These are phyloP conservation scores for Cladosporium sp. DNA, from an alignment of 2,329 filamentous ascomycete species.

Conservation along the genomic window DNA sequence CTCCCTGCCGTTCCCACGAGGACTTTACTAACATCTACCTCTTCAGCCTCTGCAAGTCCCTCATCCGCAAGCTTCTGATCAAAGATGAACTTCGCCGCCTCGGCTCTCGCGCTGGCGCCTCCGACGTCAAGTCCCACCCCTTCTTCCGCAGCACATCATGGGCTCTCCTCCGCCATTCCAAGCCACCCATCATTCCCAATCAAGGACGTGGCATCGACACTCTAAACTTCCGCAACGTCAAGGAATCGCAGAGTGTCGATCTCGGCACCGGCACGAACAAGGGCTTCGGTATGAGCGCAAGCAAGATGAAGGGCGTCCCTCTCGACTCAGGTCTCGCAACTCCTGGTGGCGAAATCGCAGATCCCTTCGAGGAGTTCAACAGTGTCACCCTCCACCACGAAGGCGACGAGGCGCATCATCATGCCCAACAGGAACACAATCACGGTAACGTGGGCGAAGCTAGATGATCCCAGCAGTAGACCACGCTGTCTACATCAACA, in stretches of 20 bases:
- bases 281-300: slow-evolving; percentile 29
- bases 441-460: slow-evolving; percentile 2
- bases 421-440: not conserved
- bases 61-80: slow-evolving; percentile 94
- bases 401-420: slow-evolving; percentile 56
- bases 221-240: slow-evolving; percentile 95
- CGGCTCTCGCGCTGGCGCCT: slow-evolving; percentile 89
- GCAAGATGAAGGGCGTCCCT: slow-evolving; percentile 67
- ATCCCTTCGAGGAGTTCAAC: slow-evolving; percentile 99
- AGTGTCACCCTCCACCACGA: slow-evolving; percentile 96
- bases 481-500: too few relatives aligned
- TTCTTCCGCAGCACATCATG: slow-evolving; percentile 97
- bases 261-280: slow-evolving; percentile 53
- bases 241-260: slow-evolving; percentile 94
- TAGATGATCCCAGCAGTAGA: too few relatives aligned
- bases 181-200: slow-evolving; percentile 92
- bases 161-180: slow-evolving; percentile 96
- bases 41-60: slow-evolving; percentile 81
- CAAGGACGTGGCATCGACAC: slow-evolving; percentile 88
- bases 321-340: slow-evolving; percentile 81
- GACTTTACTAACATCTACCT: not conserved
- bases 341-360: slow-evolving; percentile 71
- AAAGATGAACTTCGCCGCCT: slow-evolving; percentile 94
- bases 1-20: not conserved
- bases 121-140: slow-evolving; percentile 90